Evolutionary conservation across 148 eudicot genomes (phyloP).

Genomic region (Rhododendron ferrugineum): DNA sequence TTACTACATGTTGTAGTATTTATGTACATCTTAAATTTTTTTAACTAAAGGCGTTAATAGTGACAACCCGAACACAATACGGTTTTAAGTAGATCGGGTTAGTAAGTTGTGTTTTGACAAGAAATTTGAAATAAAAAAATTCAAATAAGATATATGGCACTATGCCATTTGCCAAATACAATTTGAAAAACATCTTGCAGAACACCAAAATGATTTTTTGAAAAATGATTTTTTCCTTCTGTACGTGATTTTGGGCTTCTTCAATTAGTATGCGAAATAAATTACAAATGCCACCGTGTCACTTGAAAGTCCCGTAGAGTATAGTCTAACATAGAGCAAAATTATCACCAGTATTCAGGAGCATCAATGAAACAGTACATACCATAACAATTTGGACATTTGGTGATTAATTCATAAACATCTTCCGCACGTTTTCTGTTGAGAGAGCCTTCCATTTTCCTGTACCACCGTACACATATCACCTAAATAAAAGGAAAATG

Average conservation of each 20-base stretch:
- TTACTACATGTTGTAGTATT: neutral
- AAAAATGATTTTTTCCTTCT: neutral
- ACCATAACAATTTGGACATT: slow-evolving; percentile 97
- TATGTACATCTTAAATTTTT: neutral
- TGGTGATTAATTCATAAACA: slow-evolving; percentile 89
- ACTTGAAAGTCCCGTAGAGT: neutral
- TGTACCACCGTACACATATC: slow-evolving; percentile 99
- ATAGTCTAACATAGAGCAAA: neutral
- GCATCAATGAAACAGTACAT: slow-evolving; percentile 17
- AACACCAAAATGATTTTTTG: too few species aligned
- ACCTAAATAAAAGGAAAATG: slow-evolving; percentile 65
- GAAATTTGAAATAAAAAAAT: neutral
- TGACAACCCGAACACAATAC: neutral
- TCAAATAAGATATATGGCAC: neutral
- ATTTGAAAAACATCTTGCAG: neutral
- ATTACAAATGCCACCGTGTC: neutral
- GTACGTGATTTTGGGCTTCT: neutral
- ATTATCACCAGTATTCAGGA: neutral
- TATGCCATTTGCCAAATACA: neutral
- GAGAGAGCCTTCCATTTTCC: slow-evolving; percentile 99
- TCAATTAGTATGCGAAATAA: neutral
- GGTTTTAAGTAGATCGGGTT: neutral
- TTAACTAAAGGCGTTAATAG: neutral
- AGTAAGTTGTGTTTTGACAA: too few species aligned
- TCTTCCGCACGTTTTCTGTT: slow-evolving; percentile 98